Conservation (phyloP, 257 asterid species). For the Plantago major region DNA sequence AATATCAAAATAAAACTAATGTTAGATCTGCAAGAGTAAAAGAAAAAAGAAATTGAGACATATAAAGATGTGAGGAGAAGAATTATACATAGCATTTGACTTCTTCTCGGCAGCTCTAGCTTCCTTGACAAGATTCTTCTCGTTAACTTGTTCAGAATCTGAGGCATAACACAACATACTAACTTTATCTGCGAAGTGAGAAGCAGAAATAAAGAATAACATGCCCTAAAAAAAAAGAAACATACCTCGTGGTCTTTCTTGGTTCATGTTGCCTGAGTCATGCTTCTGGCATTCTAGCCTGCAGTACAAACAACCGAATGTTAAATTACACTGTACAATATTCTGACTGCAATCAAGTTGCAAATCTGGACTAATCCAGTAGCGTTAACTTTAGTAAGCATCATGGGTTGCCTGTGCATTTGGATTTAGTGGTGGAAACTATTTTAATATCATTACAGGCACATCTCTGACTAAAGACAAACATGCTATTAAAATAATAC, state of each 20-base stretch:
- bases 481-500: too few relatives aligned
- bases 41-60: neutral
- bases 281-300: slow-evolving; percentile 44
- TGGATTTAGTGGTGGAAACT: too few relatives aligned
- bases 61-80: slow-evolving; percentile 1
- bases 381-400: too few relatives aligned
- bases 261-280: slow-evolving; percentile 26
- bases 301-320: slow-evolving; percentile 22
- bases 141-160: slow-evolving; percentile 42
- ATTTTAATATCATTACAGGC: too few relatives aligned
- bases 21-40: slow-evolving; percentile 24
- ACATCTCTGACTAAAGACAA: too few relatives aligned
- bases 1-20: slow-evolving; percentile 17
- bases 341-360: too few relatives aligned
- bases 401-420: too few relatives aligned
- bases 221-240: slow-evolving; percentile 9
- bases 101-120: slow-evolving; percentile 33
- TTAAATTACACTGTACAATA: neutral
- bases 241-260: slow-evolving; percentile 44
- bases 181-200: slow-evolving; percentile 13
- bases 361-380: too few relatives aligned
- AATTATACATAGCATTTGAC: slow-evolving; percentile 31
- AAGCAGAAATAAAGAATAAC: slow-evolving; percentile 1
- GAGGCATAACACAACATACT: slow-evolving; percentile 18
- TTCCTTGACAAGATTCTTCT: slow-evolving; percentile 26